Percentiles rank a stretch among this genome's conserved stretches.
Evolutionary conservation across 2,329 filamentous ascomycete genomes (phyloP).

Genomic region (Mariannaea elegans): DNA sequence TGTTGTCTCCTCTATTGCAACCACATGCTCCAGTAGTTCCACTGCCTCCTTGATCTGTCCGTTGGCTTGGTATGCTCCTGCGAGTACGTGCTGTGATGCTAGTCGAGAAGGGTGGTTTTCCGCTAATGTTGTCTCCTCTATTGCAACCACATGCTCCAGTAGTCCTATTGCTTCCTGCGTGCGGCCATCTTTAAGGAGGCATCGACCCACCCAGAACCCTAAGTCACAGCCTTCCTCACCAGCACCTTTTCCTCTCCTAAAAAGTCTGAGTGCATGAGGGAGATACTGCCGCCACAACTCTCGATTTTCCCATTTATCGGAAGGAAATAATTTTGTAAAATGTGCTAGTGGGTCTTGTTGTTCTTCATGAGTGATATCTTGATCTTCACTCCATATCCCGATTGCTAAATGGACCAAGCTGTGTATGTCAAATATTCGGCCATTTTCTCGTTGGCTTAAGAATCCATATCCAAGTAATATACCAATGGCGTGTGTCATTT

Average conservation of each 20-base stretch:
- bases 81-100: neutral
- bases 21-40: neutral
- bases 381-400: constrained; percentile 34
- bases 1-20: neutral
- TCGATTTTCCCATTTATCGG: constrained; percentile 5
- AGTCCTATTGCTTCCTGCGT: neutral
- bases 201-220: neutral
- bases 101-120: neutral
- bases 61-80: neutral
- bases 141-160: no score
- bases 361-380: constrained; percentile 33
- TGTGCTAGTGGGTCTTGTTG: neutral
- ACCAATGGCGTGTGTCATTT: constrained; percentile 41
- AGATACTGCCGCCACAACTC: neutral
- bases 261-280: neutral
- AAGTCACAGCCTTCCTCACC: neutral
- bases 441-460: constrained; percentile 34
- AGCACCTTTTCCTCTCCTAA: neutral
- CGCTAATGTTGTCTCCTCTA: no score
- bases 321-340: constrained; percentile 20
- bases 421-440: constrained; percentile 48
- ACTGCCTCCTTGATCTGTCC: neutral
- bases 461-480: constrained; percentile 46
- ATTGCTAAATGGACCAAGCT: constrained; percentile 47
- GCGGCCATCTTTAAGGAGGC: neutral